These are phyloP conservation scores for Emericellopsis terricola DNA, from an alignment of 495 filamentous ascomycete genomes.

Conservation along the genomic window DNA sequence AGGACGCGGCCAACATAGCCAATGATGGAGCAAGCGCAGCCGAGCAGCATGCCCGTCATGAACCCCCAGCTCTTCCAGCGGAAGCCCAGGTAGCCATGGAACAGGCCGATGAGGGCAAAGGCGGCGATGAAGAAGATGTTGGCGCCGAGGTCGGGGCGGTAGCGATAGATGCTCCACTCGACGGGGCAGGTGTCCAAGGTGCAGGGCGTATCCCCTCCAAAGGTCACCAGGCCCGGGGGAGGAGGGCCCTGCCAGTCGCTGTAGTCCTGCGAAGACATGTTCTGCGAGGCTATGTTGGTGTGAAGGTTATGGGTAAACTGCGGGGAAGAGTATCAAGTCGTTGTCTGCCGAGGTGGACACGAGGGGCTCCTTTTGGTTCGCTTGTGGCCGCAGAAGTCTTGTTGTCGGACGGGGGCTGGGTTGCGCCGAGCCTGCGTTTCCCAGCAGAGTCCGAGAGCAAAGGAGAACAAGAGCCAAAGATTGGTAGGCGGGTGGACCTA, in stretches of 20 bases:
- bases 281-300: neutral
- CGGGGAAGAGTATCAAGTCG: neutral
- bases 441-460: too few species aligned
- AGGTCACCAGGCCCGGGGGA: slow-evolving; percentile 11
- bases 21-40: slow-evolving; percentile 19
- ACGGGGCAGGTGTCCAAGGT: slow-evolving; percentile 18
- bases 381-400: too few species aligned
- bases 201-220: slow-evolving; percentile 14
- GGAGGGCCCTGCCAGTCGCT: neutral
- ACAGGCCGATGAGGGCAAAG: slow-evolving; percentile 6
- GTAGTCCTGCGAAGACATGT: neutral
- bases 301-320: neutral
- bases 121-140: slow-evolving; percentile 11
- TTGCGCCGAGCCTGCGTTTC: too few species aligned
- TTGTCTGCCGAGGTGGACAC: neutral
- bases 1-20: slow-evolving; percentile 32
- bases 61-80: slow-evolving; percentile 20
- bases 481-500: too few species aligned
- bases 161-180: slow-evolving; percentile 12
- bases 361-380: neutral
- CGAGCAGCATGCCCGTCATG: slow-evolving; percentile 17
- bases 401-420: too few species aligned
- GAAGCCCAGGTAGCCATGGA: slow-evolving; percentile 18
- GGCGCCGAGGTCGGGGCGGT: slow-evolving; percentile 13
- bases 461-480: too few species aligned